Evolutionary conservation across 768 basidiomycete genomes (phyloP).

Genomic region (Gloeopeniophorella convolvens): DNA sequence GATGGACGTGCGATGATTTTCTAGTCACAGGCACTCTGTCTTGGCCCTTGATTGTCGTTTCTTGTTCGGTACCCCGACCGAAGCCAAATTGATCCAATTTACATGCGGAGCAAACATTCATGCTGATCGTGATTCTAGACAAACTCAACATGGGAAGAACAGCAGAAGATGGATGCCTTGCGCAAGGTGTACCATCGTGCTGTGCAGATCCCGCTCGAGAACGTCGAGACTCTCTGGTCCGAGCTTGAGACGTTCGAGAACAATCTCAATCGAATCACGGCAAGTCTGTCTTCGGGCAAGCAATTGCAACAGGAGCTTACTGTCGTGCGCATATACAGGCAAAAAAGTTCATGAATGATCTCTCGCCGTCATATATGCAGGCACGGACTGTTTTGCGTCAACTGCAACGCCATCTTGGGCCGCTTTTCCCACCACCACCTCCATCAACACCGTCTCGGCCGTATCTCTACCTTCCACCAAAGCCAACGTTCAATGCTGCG

Average conservation of each 20-base stretch:
- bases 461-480: conserved; percentile 54
- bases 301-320: not conserved
- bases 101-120: conserved; percentile 8
- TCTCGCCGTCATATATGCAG: conserved; percentile 93
- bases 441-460: conserved; percentile 36
- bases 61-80: conserved; percentile 5
- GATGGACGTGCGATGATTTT: conserved; percentile 13
- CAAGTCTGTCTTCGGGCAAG: conserved; percentile 19
- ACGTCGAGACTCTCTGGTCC: conserved; percentile 88
- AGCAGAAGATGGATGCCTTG: conserved; percentile 90
- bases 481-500: conserved; percentile 63
- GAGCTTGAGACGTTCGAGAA: conserved; percentile 92
- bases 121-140: conserved; percentile 34
- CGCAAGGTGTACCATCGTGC: conserved; percentile 91
- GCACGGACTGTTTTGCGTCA: conserved; percentile 85
- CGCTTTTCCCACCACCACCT: conserved; percentile 48
- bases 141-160: conserved; percentile 88
- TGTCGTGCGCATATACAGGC: conserved; percentile 40
- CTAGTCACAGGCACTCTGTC: not conserved
- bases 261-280: conserved; percentile 80
- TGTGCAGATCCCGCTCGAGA: conserved; percentile 90
- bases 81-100: not conserved
- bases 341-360: conserved; percentile 91
- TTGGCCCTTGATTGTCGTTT: too few relatives aligned
- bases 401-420: conserved; percentile 59